phyloP scores from a whole-genome alignment of 257 asterid species.

The Plectranthus barbatus region DNA sequence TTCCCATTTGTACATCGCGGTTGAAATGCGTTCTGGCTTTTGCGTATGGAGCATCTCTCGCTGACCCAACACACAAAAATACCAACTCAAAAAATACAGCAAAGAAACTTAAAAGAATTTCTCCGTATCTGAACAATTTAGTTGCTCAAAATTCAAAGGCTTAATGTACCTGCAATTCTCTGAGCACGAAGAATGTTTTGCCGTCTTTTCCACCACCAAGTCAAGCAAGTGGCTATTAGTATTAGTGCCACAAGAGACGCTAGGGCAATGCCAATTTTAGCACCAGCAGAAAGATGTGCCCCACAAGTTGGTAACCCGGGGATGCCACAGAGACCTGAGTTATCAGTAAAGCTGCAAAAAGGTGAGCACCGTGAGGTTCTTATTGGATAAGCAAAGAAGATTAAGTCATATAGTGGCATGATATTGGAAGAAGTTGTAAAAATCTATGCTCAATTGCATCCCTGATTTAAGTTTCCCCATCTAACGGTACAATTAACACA shows the following conservation, averaged over 20 bases:
- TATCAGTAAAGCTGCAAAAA: slow-evolving; percentile 79
- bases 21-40: slow-evolving; percentile 66
- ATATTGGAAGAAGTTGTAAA: neutral
- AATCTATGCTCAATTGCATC: neutral
- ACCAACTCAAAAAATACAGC: neutral
- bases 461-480: neutral
- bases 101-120: too few species aligned
- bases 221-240: slow-evolving; percentile 54
- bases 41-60: slow-evolving; percentile 95
- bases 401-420: neutral
- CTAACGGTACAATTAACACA: neutral
- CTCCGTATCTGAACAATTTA: too few species aligned
- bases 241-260: slow-evolving; percentile 47
- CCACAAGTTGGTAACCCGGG: slow-evolving; percentile 81
- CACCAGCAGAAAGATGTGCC: slow-evolving; percentile 72
- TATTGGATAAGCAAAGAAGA: slow-evolving; percentile 5
- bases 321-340: slow-evolving; percentile 91
- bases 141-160: neutral
- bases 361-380: slow-evolving; percentile 12
- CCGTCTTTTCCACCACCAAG: slow-evolving; percentile 93
- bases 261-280: slow-evolving; percentile 61
- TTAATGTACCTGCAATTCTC: slow-evolving; percentile 65
- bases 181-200: slow-evolving; percentile 88
- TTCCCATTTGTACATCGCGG: slow-evolving; percentile 76
- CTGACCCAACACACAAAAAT: slow-evolving; percentile 25